phyloP scores from a whole-genome alignment of 1,139 yeast genomes.

The Geotrichum histeridarum region DNA sequence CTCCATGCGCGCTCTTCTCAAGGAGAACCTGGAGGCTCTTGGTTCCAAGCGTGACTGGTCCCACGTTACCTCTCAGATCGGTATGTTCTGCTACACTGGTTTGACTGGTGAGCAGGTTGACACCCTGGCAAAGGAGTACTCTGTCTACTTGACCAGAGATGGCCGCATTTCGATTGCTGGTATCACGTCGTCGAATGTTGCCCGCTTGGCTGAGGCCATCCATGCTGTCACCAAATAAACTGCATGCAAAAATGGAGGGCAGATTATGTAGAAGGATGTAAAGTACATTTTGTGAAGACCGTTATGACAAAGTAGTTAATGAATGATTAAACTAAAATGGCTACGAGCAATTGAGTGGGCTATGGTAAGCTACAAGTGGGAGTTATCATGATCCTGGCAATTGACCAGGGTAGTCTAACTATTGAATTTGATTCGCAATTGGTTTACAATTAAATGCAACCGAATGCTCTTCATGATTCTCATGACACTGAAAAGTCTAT shows the following conservation, averaged over 20 bases:
- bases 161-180: slow-evolving; percentile 97
- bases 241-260: background rate
- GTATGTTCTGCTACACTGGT: slow-evolving; percentile 97
- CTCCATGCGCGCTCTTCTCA: slow-evolving; percentile 66
- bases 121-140: slow-evolving; percentile 71
- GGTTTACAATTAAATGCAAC: too few species aligned
- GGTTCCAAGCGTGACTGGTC: slow-evolving; percentile 90
- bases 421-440: too few species aligned
- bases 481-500: too few species aligned
- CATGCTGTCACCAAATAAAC: slow-evolving; percentile 38
- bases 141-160: slow-evolving; percentile 59
- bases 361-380: too few species aligned
- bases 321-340: background rate
- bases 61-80: slow-evolving; percentile 85
- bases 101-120: slow-evolving; percentile 73
- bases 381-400: too few species aligned
- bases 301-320: background rate
- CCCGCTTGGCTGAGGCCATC: slow-evolving; percentile 73
- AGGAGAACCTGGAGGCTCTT: slow-evolving; percentile 55
- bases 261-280: too few species aligned
- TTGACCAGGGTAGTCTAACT: too few species aligned
- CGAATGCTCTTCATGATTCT: too few species aligned
- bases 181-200: slow-evolving; percentile 73
- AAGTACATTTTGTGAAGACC: too few species aligned
- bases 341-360: too few species aligned